Evolutionary conservation across 805 yeast species (phyloP), one percentile per base, ranked within the genome.

Genomic region (Starmerella bombicola): DNA sequence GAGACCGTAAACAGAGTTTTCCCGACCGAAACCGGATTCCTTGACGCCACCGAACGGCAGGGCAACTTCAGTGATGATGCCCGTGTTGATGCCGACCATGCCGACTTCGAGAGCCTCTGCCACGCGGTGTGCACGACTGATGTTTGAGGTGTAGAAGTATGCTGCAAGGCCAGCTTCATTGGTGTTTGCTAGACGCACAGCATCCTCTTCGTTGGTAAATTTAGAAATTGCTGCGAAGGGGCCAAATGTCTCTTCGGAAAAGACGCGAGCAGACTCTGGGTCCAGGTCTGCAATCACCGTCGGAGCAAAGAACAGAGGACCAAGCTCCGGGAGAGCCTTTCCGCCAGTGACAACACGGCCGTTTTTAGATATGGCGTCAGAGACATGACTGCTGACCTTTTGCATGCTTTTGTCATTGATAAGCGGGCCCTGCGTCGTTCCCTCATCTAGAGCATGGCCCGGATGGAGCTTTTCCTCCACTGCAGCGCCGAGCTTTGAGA

Each of bases 11-110:
- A 71, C 69, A 19, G 85, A 77, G 42, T 85, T 86, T 63, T 80
- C 86, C 60, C 85, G 72, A 40, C 91, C 88, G 51, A 76, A 78
- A 1, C 88, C 93, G 28, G 82, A 74, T 59, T 78, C 73, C 55
- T 78, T 78, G 35, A 80, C 68, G 38, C 93, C 93, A 18, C 93
- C 93, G 54, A 61, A 61, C 2, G 69, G 69, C 35, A 62, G 50
- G 19, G 67, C 63, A n/a, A 60, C 54, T 49, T 65, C 88, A 15
- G 82, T 73, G 41, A 82, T 71, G 9, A 71, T 62, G 21, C 91
- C 91, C 9, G 84, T 73, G 61, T 82, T 82, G 42, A 74, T 76
- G 31, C 91, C 91, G 39, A 82, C 70, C 93, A 82, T 82, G 35
- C 93, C 93, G 22, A 69, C 74, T 49, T 82, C 74, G 38, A 82